Evolutionary conservation across 1,139 yeast species (phyloP), one percentile per base, ranked within the genome.

Genomic region (Wickerhamiella pararugosa): DNA sequence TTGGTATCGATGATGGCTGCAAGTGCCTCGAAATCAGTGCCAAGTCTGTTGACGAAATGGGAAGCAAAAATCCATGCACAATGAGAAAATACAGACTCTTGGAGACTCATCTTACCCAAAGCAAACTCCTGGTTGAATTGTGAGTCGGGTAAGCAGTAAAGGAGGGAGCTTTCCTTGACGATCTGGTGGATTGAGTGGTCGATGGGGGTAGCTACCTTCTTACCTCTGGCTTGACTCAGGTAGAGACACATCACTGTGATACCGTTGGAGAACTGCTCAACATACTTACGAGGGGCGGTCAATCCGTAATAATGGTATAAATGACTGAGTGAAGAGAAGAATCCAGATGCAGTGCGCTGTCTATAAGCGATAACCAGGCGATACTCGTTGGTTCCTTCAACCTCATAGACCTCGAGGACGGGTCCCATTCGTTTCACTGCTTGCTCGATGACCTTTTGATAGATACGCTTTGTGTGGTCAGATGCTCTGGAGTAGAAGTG

Each of bases 21-120:
- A 55, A 90, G 70, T 43, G 84, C 72, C 51, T 71, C 75, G 62
- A 82, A 90, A 62, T 87, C 97, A 1, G 90, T 77, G 28, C 98
- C 98, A 56, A 90, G 71, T 57, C 98, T 74, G 66, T 90, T 90
- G 61, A 90, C 73, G 65, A 90, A 90, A 62, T 90, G 97, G 39
- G 94, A 79, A 41, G 84, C 94, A 57, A 90, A 90, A 47, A 86
- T 82, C 43, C 83, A 82, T 53, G 90, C 95, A 57, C 86, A 80
- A 62, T 90, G 97, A 36, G 97, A 94, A 60, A 90, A 90, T 49
- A 87, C 79, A 41, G 90, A 75, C 64, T 90, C 97, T 64, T 90
- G 98, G 54, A 92, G 75, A 1, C 96, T 86, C 61, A 87, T 72
- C 51, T 77, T 78, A 44, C 92, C 82, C 45, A 69, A 63, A 49